Conservation (phyloP, 306 rosid genomes). For the Sophora flavescens region DNA sequence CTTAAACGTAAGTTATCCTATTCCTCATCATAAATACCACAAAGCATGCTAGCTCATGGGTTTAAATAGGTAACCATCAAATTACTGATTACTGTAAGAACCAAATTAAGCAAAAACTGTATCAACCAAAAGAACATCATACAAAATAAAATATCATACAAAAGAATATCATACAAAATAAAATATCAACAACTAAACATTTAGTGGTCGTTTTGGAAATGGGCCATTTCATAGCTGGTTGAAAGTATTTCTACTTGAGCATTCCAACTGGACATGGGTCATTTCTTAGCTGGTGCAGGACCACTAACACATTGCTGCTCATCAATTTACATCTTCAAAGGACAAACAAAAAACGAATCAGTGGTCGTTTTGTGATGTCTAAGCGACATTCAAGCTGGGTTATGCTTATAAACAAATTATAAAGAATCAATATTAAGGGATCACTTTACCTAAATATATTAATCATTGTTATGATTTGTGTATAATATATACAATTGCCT, state of each 20-base stretch:
- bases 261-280: conserved; percentile 28
- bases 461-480: not conserved
- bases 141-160: too few species aligned
- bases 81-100: not conserved
- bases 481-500: not conserved
- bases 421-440: too few species aligned
- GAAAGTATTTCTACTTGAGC: not conserved
- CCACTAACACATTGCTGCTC: conserved; percentile 19
- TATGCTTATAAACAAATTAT: too few species aligned
- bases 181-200: too few species aligned
- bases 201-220: too few species aligned
- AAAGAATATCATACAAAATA: too few species aligned
- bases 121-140: too few species aligned
- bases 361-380: not conserved
- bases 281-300: conserved; percentile 19
- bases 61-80: conserved; percentile 14
- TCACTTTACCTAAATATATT: not conserved
- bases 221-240: conserved; percentile 10
- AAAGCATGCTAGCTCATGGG: not conserved
- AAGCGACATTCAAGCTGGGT: too few species aligned
- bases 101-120: not conserved
- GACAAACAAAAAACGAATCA: not conserved
- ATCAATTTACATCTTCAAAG: not conserved
- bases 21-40: not conserved
- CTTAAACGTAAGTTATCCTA: too few species aligned